Evolutionary conservation across 345 rosid genomes (phyloP).

Genomic region (Lagerstroemia speciosa): DNA sequence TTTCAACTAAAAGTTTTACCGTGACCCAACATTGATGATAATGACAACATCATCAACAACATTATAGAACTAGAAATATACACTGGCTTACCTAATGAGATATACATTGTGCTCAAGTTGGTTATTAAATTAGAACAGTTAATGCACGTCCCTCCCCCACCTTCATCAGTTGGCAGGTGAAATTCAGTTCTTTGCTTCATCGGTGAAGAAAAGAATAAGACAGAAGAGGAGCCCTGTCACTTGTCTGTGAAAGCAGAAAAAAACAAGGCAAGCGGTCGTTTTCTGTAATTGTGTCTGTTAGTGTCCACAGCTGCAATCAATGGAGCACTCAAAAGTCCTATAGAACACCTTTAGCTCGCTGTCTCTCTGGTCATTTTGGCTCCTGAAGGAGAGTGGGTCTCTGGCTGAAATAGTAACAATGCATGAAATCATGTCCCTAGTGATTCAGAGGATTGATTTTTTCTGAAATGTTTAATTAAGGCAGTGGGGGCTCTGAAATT

Average conservation of each 20-base stretch:
- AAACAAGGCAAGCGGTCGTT: conserved; percentile 18
- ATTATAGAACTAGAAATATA: neutral
- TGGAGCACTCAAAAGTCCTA: conserved; percentile 14
- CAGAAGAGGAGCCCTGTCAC: neutral
- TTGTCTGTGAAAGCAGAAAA: neutral
- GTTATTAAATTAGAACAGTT: neutral
- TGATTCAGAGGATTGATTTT: conserved; percentile 1
- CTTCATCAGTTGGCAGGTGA: neutral
- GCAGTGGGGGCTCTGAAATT: conserved; percentile 21
- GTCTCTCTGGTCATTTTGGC: neutral
- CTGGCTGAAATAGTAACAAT: neutral
- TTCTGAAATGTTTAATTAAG: neutral
- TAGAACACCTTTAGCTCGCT: neutral
- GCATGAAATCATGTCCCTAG: neutral
- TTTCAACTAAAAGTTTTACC: neutral
- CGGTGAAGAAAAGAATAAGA: neutral
- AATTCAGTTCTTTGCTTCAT: neutral
- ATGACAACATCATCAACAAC: neutral
- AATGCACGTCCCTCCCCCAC: neutral
- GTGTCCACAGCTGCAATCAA: conserved; percentile 21
- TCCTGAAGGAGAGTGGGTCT: neutral
- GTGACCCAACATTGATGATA: neutral
- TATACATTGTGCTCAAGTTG: neutral
- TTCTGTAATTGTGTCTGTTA: conserved; percentile 20
- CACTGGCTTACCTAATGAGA: neutral